phyloP scores from a whole-genome alignment of 441 rosid species.

The Erodium moschatum region DNA sequence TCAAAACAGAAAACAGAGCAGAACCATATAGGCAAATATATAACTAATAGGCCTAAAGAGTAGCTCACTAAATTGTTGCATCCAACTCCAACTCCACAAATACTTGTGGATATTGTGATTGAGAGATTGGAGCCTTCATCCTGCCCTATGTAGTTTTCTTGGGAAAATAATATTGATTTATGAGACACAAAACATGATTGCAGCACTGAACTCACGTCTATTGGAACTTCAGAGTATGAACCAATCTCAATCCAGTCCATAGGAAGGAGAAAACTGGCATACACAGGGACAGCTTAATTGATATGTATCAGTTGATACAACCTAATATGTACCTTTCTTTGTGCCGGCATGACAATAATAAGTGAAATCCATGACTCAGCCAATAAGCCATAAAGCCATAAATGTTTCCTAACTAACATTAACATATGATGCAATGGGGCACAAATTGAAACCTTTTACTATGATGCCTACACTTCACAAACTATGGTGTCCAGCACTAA shows the following conservation, averaged over 20 bases:
- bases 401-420: not conserved
- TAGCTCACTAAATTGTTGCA: not conserved
- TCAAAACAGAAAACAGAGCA: constrained; percentile 1
- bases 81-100: constrained; percentile 1
- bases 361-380: constrained; percentile 1
- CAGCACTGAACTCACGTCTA: not conserved
- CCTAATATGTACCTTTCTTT: not conserved
- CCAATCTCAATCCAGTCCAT: not conserved
- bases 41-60: not conserved
- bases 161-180: not conserved
- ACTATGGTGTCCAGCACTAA: constrained; percentile 1
- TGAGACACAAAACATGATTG: not conserved
- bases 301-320: not conserved
- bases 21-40: not conserved
- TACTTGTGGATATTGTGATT: not conserved
- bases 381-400: not conserved
- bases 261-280: not conserved
- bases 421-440: not conserved
- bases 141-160: not conserved
- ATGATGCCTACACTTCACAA: not conserved
- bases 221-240: not conserved
- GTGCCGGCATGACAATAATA: not conserved
- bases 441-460: not conserved
- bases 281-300: not conserved
- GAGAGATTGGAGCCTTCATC: not conserved